Evolutionary conservation across 176 grass and related monocot species (phyloP).

Genomic region (Oropetium thomaeum): DNA sequence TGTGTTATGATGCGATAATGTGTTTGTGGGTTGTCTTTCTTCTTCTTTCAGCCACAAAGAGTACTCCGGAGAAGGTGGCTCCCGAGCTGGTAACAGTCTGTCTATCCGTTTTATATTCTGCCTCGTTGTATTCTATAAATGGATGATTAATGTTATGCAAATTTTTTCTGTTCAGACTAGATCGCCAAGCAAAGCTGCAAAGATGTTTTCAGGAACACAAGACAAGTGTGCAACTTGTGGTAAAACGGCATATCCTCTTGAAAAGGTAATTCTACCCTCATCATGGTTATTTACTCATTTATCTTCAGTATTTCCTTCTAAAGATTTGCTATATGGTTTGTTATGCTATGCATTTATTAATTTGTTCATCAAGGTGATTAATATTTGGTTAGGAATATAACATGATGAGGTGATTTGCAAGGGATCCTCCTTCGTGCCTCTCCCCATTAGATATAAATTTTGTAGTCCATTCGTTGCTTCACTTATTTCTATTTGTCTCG

Average conservation of each 20-base stretch:
- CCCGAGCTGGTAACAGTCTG: constrained; percentile 55
- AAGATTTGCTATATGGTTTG: neutral
- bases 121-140: neutral
- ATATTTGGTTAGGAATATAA: neutral
- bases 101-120: neutral
- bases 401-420: neutral
- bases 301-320: neutral
- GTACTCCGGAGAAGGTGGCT: constrained; percentile 44
- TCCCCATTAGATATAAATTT: too few relatives aligned
- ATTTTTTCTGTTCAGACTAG: constrained; percentile 56
- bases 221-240: constrained; percentile 94
- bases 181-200: constrained; percentile 83
- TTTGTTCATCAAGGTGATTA: neutral
- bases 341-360: neutral
- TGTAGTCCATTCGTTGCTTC: too few relatives aligned
- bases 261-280: constrained; percentile 58
- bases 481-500: neutral
- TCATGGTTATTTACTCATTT: neutral
- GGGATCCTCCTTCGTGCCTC: neutral
- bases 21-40: neutral
- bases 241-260: constrained; percentile 97
- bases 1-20: neutral
- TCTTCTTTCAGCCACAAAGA: constrained; percentile 63
- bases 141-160: neutral
- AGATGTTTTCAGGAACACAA: constrained; percentile 97